These are phyloP conservation scores for Astrocystis sublimbata DNA, from an alignment of 495 filamentous ascomycete species.

Conservation along the genomic window DNA sequence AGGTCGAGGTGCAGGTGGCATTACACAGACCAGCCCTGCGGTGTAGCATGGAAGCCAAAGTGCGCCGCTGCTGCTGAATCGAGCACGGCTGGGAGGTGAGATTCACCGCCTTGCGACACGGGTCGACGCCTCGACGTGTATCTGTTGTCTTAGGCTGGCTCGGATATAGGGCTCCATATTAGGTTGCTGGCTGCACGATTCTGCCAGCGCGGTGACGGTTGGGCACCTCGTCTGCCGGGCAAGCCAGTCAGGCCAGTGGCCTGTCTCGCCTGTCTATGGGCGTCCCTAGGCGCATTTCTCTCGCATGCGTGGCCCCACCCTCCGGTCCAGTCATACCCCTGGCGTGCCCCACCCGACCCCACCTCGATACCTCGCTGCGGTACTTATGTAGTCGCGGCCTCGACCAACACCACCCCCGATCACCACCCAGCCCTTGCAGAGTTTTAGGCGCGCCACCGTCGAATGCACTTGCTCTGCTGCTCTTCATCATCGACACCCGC, in stretches of 20 bases:
- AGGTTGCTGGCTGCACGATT: constrained; percentile 38
- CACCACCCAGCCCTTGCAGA: constrained; percentile 1
- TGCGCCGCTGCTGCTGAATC: no score
- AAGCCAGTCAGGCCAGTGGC: no score
- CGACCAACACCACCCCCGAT: no score
- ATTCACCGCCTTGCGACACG: constrained; percentile 14
- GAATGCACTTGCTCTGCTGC: background rate
- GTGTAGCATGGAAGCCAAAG: no score
- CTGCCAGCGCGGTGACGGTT: constrained; percentile 38
- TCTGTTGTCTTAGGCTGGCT: constrained; percentile 42
- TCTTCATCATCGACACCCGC: constrained; percentile 4
- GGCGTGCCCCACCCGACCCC: constrained; percentile 24
- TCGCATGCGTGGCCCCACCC: constrained; percentile 48
- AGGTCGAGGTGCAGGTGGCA: background rate
- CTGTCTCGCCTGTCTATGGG: constrained; percentile 8
- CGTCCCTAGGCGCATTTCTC: constrained; percentile 39
- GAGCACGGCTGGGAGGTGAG: no score
- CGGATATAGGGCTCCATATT: constrained; percentile 47
- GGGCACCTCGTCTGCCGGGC: constrained; percentile 49
- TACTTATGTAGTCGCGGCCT: no score
- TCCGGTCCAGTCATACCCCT: constrained; percentile 44
- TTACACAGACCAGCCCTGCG: background rate
- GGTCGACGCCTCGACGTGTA: background rate
- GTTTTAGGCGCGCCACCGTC: background rate
- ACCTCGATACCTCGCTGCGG: constrained; percentile 19